Evolutionary conservation across 371 early-diverging fungal species (phyloP).

Genomic region (Syncephalis fuscata): DNA sequence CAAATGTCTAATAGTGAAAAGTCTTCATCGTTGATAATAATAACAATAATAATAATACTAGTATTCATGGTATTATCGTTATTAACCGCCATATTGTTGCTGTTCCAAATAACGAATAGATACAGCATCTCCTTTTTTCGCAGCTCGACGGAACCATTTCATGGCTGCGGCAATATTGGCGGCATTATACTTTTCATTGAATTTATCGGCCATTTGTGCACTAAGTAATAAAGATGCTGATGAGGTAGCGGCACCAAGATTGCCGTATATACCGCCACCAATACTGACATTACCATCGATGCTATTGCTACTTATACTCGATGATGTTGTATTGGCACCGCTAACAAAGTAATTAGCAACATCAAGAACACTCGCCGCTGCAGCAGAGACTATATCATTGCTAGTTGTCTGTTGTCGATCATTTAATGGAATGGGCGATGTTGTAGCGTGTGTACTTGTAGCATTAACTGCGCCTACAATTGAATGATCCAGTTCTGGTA

Average conservation of each 20-base stretch:
- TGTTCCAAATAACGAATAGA: slow-evolving; percentile 19
- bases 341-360: background rate
- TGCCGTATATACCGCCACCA: slow-evolving; percentile 1
- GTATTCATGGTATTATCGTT: too few species aligned
- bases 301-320: background rate
- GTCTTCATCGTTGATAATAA: too few species aligned
- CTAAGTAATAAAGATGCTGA: background rate
- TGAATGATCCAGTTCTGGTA: too few species aligned
- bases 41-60: too few species aligned
- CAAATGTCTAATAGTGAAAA: too few species aligned
- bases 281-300: background rate
- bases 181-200: slow-evolving; percentile 16
- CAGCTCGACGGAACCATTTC: slow-evolving; percentile 21
- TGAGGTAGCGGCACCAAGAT: background rate
- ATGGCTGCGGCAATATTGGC: slow-evolving; percentile 21
- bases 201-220: background rate
- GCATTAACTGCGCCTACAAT: too few species aligned
- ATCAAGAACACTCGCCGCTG: too few species aligned
- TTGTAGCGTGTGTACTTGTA: slow-evolving; percentile 1
- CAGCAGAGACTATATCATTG: too few species aligned
- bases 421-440: too few species aligned
- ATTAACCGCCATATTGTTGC: background rate
- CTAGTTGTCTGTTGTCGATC: too few species aligned
- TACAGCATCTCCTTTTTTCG: slow-evolving; percentile 19
- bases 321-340: background rate